These are phyloP conservation scores for Davidsoniella virescens DNA, from an alignment of 2,329 filamentous ascomycete genomes.

Conservation along the genomic window DNA sequence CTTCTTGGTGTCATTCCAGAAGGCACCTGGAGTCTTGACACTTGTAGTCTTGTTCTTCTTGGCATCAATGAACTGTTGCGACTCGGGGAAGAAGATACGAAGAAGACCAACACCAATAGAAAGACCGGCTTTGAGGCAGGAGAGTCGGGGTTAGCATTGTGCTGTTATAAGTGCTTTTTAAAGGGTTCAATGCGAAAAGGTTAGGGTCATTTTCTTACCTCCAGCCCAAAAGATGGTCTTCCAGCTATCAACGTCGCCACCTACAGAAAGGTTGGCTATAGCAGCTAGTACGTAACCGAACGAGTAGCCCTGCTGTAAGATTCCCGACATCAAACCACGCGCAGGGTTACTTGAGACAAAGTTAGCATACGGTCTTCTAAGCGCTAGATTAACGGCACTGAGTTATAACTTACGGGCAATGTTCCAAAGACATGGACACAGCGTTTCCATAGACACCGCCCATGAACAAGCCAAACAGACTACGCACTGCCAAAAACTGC, in stretches of 20 bases:
- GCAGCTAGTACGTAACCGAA: slow-evolving; percentile 68
- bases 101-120: slow-evolving; percentile 54
- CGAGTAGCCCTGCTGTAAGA: slow-evolving; percentile 65
- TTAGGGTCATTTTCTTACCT: slow-evolving; percentile 19
- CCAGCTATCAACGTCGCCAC: slow-evolving; percentile 46
- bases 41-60: slow-evolving; percentile 31
- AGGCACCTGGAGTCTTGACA: slow-evolving; percentile 24
- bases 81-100: slow-evolving; percentile 55
- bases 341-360: slow-evolving; percentile 34
- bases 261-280: slow-evolving; percentile 57
- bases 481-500: slow-evolving; percentile 56
- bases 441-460: slow-evolving; percentile 67
- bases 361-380: slow-evolving; percentile 11
- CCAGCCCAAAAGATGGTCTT: slow-evolving; percentile 63
- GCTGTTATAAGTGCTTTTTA: background rate
- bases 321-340: slow-evolving; percentile 58
- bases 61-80: slow-evolving; percentile 56
- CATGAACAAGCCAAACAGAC: slow-evolving; percentile 68
- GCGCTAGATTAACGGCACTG: background rate
- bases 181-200: slow-evolving; percentile 5
- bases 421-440: slow-evolving; percentile 63
- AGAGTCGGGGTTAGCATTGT: slow-evolving; percentile 3
- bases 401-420: slow-evolving; percentile 43
- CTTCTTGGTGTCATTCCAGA: slow-evolving; percentile 51
- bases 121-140: slow-evolving; percentile 32